Evolutionary conservation across 305 asterid genomes (phyloP), one percentile per base, ranked within the genome.

Genomic region (Rubia tinctorum): DNA sequence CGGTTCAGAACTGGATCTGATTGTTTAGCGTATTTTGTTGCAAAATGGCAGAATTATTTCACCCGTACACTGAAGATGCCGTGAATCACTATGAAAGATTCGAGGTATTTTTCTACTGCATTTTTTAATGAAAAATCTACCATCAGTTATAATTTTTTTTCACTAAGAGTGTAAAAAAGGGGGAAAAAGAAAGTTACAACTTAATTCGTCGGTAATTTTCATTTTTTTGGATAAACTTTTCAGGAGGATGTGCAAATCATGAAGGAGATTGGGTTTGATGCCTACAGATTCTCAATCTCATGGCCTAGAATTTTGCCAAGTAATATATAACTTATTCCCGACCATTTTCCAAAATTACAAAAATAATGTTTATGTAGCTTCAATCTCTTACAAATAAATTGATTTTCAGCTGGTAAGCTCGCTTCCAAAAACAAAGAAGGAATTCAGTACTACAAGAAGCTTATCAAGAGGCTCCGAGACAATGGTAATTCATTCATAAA

Each of bases 201-300:
- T n/a, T n/a, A n/a, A n/a, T n/a, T n/a, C n/a, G n/a, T n/a, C n/a
- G n/a, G n/a, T n/a, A n/a, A n/a, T n/a, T n/a, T n/a, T n/a, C n/a
- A n/a, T n/a, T 49, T 15, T 49, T 1, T 49, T 4, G 10, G 51
- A n/a, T n/a, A n/a, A n/a, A n/a, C n/a, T 51, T 27, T 43, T 17
- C 75, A 71, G 75, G 75, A 72, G 66, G 75, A 72, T 43, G 75
- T 72, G 58, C 2, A 23, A 9, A 13, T 60, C 9, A 42, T 72
- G 68, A 60, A 72, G 75, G 69, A 72, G 22, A 72, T 72, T 3
- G 75, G 75, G 1, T 72, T 72, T 72, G 75, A 72, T 61, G 75
- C 75, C 8, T 72, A 72, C 37, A 43, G 69, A 60, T 72, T 72
- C 68, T 72, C 75, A 0, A 44, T 72, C 75, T 60, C 68, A 25